These are phyloP conservation scores for Hypocreales sp. DNA, from an alignment of 2,329 filamentous ascomycete species.

Conservation along the genomic window DNA sequence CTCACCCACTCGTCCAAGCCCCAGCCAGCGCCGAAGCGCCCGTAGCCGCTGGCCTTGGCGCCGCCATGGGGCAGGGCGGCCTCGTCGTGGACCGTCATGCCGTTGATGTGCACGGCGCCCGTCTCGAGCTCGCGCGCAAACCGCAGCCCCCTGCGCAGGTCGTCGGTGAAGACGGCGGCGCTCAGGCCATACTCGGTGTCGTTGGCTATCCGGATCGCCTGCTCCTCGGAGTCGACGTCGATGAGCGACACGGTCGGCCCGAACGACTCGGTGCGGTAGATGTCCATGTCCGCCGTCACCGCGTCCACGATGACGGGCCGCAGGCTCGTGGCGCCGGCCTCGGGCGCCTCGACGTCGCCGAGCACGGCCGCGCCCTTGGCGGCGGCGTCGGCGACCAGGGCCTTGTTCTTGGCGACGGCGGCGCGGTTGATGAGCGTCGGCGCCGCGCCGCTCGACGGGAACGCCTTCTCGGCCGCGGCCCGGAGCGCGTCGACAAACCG, in stretches of 20 bases:
- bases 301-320: conserved; percentile 52
- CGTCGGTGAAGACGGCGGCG: conserved; percentile 56
- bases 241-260: conserved; percentile 59
- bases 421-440: conserved; percentile 55
- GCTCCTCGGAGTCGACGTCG: conserved; percentile 50
- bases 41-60: conserved; percentile 47
- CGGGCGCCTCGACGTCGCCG: conserved; percentile 18
- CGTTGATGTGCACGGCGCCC: conserved; percentile 54
- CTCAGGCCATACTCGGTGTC: conserved; percentile 67
- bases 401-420: conserved; percentile 49
- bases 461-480: conserved; percentile 23
- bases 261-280: conserved; percentile 64
- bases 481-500: conserved; percentile 30
- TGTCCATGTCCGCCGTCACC: conserved; percentile 49
- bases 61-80: conserved; percentile 48
- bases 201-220: conserved; percentile 60
- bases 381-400: conserved; percentile 51
- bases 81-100: conserved; percentile 51
- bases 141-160: conserved; percentile 42
- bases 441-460: conserved; percentile 41
- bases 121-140: conserved; percentile 50
- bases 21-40: conserved; percentile 37
- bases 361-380: conserved; percentile 45
- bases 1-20: conserved; percentile 47
- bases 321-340: conserved; percentile 26